These are phyloP conservation scores for Capsicum pubescens DNA, from an alignment of 257 asterid genomes.

Conservation along the genomic window DNA sequence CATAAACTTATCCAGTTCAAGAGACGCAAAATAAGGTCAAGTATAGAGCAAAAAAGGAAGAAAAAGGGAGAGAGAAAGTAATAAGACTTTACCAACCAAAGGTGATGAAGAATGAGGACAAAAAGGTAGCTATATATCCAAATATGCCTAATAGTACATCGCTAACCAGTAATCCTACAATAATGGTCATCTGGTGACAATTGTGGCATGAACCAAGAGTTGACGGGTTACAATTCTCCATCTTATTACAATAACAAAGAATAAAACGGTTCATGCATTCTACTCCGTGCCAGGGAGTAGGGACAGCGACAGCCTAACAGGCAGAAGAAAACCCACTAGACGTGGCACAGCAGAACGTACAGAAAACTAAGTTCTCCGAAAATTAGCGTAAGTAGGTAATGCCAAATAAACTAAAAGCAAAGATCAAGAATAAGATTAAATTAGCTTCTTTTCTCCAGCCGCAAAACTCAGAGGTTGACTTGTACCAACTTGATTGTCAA, in stretches of 20 bases:
- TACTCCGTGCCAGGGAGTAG: neutral
- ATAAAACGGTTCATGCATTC: neutral
- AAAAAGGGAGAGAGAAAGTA: neutral
- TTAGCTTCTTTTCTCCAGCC: neutral
- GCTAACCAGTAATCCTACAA: neutral
- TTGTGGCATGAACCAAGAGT: neutral
- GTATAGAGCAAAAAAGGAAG: neutral
- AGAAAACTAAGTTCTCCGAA: neutral
- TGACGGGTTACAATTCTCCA: neutral
- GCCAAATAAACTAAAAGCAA: neutral
- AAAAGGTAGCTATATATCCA: neutral
- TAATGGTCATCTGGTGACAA: neutral
- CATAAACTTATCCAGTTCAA: neutral
- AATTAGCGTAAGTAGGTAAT: neutral
- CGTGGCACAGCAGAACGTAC: constrained; percentile 14
- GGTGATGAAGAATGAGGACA: neutral
- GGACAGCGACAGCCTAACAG: neutral
- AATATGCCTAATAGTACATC: neutral
- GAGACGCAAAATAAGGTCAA: neutral
- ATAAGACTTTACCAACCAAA: constrained; percentile 1
- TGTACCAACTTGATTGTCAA: neutral
- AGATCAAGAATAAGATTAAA: neutral
- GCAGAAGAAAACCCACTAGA: neutral
- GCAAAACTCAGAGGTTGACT: neutral
- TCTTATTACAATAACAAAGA: neutral